Percentiles rank a stretch among this genome's conserved stretches.
phyloP scores from a whole-genome alignment of 345 rosid species.

The Angophora floribunda region DNA sequence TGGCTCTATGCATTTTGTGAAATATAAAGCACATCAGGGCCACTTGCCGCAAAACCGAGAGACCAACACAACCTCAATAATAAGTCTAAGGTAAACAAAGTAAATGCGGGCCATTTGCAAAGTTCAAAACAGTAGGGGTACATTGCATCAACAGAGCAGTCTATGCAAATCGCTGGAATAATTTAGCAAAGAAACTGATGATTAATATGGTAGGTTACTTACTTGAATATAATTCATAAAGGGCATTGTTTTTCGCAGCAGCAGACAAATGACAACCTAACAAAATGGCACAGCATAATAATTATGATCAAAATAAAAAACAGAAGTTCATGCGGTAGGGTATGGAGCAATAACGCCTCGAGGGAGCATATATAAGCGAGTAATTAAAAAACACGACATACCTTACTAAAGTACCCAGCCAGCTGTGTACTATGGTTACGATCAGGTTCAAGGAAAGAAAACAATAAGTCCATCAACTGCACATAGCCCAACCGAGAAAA shows the following conservation, averaged over 20 bases:
- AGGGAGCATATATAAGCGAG: background rate
- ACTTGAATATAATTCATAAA: constrained; percentile 74
- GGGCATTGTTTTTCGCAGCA: constrained; percentile 78
- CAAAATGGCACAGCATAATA: background rate
- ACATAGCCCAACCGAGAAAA: background rate
- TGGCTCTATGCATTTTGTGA: background rate
- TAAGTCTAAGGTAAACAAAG: background rate
- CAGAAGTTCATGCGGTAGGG: background rate
- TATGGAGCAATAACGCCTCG: background rate
- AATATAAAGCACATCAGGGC: background rate
- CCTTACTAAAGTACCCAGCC: constrained; percentile 98
- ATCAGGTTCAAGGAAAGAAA: constrained; percentile 70
- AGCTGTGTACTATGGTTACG: constrained; percentile 52
- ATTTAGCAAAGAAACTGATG: background rate
- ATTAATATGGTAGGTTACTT: constrained; percentile 8
- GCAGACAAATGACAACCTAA: constrained; percentile 76
- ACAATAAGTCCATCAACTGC: constrained; percentile 84
- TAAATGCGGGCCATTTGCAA: background rate
- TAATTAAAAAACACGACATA: constrained; percentile 10
- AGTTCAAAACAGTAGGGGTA: background rate
- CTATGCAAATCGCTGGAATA: background rate
- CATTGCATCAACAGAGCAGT: background rate
- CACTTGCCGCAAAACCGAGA: background rate
- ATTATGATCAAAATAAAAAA: background rate
- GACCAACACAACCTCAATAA: background rate